Conservation (phyloP, 2,329 filamentous ascomycete genomes). For the Huntiella omanensis region DNA sequence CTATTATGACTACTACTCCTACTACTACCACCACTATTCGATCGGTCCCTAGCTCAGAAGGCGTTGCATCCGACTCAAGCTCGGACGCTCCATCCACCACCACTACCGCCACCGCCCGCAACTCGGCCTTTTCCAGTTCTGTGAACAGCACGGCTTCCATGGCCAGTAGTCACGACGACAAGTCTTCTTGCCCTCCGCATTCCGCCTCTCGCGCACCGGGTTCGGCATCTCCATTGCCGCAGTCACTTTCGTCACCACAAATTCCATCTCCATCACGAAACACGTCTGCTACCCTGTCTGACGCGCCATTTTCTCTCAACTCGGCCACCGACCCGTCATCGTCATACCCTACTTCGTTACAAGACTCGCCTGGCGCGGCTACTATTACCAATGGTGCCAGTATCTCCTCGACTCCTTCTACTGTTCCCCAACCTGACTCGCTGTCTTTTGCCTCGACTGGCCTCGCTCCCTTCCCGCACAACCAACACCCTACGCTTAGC, state of each 20-base stretch:
- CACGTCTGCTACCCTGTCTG: too few species aligned
- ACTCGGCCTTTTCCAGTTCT: slow-evolving; percentile 37
- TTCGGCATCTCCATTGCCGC: neutral
- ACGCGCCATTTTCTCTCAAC: too few species aligned
- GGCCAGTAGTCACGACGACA: slow-evolving; percentile 18
- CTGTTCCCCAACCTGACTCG: neutral
- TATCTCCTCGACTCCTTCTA: neutral
- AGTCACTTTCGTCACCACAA: neutral
- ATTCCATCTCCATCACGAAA: neutral
- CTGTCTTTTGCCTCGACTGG: neutral
- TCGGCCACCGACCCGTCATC: too few species aligned
- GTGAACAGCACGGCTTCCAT: slow-evolving; percentile 32
- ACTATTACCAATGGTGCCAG: slow-evolving; percentile 2
- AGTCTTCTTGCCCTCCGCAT: slow-evolving; percentile 8
- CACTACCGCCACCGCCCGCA: slow-evolving; percentile 17
- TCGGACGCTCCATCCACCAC: slow-evolving; percentile 17
- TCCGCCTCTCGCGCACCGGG: neutral
- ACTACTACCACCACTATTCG: slow-evolving; percentile 29
- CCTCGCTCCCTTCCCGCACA: neutral
- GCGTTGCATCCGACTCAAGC: slow-evolving; percentile 25
- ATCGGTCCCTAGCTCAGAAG: slow-evolving; percentile 36
- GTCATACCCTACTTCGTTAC: neutral
- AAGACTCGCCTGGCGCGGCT: slow-evolving; percentile 2
- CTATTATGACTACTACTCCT: slow-evolving; percentile 4
- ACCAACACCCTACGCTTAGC: neutral